A percentile compares a stretch with the other conserved stretches of the same genome.
phyloP scores from a whole-genome alignment of 139 green algal species.

The Chlorella sorokiniana region DNA sequence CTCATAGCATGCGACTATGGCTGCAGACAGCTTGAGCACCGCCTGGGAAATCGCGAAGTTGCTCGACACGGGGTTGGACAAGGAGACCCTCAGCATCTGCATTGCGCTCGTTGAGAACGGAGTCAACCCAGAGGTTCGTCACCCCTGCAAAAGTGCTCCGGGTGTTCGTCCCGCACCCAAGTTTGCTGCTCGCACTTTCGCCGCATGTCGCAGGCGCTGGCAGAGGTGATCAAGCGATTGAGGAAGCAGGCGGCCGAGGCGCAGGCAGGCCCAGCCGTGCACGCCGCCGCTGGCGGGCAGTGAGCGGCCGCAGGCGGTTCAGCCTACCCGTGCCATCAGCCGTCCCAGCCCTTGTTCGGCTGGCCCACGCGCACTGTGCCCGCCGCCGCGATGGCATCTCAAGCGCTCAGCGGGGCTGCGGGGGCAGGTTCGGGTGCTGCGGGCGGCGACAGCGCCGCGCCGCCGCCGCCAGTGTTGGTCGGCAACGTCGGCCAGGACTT shows the following conservation, averaged over 20 bases:
- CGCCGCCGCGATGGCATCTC: not conserved
- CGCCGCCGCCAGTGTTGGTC: conserved; percentile 19
- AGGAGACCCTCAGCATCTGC: conserved; percentile 72
- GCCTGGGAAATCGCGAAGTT: conserved; percentile 38
- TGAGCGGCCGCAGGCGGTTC: conserved; percentile 5
- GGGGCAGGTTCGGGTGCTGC: not conserved
- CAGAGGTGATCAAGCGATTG: conserved; percentile 71
- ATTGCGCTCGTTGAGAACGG: conserved; percentile 75
- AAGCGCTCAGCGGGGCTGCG: conserved; percentile 9
- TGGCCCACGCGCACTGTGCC: not conserved
- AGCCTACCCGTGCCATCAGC: not conserved
- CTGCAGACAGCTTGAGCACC: conserved; percentile 26
- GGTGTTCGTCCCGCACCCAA: no score
- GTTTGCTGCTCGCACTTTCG: not conserved
- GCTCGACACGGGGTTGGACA: conserved; percentile 65
- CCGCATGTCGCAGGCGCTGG: conserved; percentile 59
- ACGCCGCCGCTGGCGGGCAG: conserved; percentile 25
- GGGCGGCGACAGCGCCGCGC: conserved; percentile 15
- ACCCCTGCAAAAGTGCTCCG: no score
- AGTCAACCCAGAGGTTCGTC: conserved; percentile 75
- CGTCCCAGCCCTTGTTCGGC: not conserved
- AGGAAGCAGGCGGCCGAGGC: conserved; percentile 55
- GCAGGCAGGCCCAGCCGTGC: not conserved
- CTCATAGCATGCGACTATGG: not conserved
- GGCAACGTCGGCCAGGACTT: conserved; percentile 35